These are phyloP conservation scores for Trichoderma harzianum DNA, from an alignment of 2,329 filamentous ascomycete species.

Conservation along the genomic window DNA sequence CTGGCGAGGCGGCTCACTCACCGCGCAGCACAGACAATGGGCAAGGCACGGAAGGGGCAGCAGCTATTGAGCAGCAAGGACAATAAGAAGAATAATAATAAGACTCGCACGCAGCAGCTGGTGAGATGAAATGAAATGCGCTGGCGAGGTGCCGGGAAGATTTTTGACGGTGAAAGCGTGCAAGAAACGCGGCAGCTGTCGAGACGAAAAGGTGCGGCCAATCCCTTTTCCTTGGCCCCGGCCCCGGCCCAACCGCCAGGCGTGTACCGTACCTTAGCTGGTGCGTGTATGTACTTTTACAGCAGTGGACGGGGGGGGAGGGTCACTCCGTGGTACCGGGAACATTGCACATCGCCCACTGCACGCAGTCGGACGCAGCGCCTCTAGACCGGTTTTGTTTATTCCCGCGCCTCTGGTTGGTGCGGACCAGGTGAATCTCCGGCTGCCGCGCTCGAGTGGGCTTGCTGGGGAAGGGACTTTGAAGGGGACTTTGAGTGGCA, in stretches of 20 bases:
- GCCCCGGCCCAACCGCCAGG: conserved; percentile 8
- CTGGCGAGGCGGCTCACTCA: not conserved
- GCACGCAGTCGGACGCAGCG: not conserved
- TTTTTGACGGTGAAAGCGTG: not conserved
- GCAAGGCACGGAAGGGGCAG: not conserved
- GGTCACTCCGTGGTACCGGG: not conserved
- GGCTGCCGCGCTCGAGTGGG: conserved; percentile 10
- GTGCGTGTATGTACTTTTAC: not conserved
- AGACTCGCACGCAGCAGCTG: not conserved
- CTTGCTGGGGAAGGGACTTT: not conserved
- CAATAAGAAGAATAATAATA: not conserved
- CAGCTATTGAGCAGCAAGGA: not conserved
- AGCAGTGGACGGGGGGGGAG: not conserved
- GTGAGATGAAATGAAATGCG: not conserved
- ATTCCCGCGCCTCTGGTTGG: not conserved
- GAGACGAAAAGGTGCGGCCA: conserved; percentile 11
- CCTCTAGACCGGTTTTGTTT: conserved; percentile 11
- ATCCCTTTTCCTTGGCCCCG: conserved; percentile 19
- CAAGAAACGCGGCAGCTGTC: conserved; percentile 9
- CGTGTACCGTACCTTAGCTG: not conserved
- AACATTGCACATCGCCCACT: not conserved
- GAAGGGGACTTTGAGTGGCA: not conserved
- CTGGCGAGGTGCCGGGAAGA: not conserved
- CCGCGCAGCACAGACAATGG: conserved; percentile 11
- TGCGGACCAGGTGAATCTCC: conserved; percentile 15